These are phyloP conservation scores for Leishmania lainsoni DNA, from an alignment of 208 protist species.

Conservation along the genomic window DNA sequence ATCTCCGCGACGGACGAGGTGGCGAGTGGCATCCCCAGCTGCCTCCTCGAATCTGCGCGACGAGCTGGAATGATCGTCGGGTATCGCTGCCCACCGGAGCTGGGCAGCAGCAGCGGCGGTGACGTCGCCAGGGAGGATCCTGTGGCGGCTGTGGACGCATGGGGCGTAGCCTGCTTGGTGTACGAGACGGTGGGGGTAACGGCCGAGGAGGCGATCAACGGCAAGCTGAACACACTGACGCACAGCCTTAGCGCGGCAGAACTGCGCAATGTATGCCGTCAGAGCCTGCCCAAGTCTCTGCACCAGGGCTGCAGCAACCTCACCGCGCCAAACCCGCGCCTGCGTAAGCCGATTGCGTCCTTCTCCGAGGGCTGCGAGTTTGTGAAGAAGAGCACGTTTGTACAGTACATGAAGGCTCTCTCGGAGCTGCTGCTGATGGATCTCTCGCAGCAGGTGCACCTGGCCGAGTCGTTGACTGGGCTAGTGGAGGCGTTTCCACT, in stretches of 20 bases:
- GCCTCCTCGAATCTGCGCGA: constrained; percentile 23
- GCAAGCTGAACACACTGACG: constrained; percentile 15
- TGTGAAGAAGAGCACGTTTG: constrained; percentile 61
- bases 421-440: constrained; percentile 78
- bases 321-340: constrained; percentile 46
- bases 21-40: background rate
- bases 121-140: constrained; percentile 9
- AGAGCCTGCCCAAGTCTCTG: constrained; percentile 54
- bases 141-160: constrained; percentile 62
- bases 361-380: constrained; percentile 68
- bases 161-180: constrained; percentile 79
- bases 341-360: constrained; percentile 39
- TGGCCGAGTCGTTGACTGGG: constrained; percentile 56
- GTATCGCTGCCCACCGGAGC: constrained; percentile 47
- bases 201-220: constrained; percentile 25
- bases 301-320: constrained; percentile 55
- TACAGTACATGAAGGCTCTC: constrained; percentile 57
- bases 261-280: constrained; percentile 31
- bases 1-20: constrained; percentile 28
- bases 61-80: constrained; percentile 34
- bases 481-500: constrained; percentile 58
- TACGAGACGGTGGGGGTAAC: constrained; percentile 62
- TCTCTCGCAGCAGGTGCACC: constrained; percentile 46
- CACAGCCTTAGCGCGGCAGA: constrained; percentile 28
- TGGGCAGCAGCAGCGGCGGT: constrained; percentile 8